Evolutionary conservation across 2,329 filamentous ascomycete genomes (phyloP).

Genomic region (Colletotrichum viniferum): DNA sequence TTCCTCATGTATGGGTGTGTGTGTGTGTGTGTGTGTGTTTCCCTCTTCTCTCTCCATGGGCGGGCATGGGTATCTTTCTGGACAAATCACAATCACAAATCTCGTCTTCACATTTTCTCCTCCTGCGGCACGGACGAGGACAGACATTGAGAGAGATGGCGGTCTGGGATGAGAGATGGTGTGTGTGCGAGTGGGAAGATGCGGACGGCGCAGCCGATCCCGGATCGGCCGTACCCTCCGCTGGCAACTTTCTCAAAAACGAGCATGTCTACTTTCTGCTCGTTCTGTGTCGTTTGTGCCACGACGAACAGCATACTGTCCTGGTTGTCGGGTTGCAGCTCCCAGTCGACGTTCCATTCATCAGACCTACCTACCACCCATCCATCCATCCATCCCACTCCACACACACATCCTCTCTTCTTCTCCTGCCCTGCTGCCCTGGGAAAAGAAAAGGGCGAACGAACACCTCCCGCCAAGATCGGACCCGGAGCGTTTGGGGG

Average conservation of each 20-base stretch:
- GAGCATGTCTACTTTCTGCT: not conserved
- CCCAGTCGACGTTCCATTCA: not conserved
- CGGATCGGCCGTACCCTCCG: not conserved
- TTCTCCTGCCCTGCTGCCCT: not conserved
- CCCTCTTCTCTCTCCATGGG: not conserved
- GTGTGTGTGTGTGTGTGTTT: not conserved
- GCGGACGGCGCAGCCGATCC: not conserved
- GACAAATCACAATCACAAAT: not conserved
- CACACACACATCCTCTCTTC: not conserved
- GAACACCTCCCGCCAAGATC: not conserved
- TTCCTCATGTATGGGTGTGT: not conserved
- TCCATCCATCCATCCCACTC: not conserved
- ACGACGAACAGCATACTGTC: not conserved
- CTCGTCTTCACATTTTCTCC: not conserved
- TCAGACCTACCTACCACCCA: not conserved
- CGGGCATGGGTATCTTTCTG: not conserved
- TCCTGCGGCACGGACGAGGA: not conserved
- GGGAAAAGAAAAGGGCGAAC: not conserved
- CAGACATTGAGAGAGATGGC: not conserved
- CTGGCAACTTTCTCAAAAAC: not conserved
- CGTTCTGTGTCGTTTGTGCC: not conserved
- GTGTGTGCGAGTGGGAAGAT: not conserved
- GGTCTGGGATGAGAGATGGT: not conserved
- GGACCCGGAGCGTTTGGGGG: not conserved
- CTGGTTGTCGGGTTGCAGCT: not conserved